Evolutionary conservation across 768 basidiomycete genomes (phyloP), one percentile per base, ranked within the genome.

Genomic region (Mycena polygramma): DNA sequence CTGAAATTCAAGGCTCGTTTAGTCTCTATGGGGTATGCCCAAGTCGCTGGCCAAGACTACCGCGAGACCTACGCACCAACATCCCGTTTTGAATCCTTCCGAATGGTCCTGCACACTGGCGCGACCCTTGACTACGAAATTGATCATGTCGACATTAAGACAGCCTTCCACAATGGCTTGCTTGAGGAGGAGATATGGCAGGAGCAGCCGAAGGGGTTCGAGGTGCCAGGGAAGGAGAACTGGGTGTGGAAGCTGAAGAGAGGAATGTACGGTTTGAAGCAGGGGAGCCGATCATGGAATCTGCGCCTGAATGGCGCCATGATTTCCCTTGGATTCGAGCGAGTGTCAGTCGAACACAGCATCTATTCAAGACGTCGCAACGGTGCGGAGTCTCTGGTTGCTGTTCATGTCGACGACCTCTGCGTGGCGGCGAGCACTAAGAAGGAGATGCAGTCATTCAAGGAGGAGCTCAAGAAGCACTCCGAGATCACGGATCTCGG

Each of bases 351-450:
- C 0, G 77, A 81, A 39, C 71, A 64, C 3, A 77, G 78, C 57
- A 59, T 74, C 11, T 78, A 77, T 49, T 63, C 70, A 22, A 22
- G 69, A 24, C 5, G 39, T 1, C 45, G 30, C 0, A 49, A 37
- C 22, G 57, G 66, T 0, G 24, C 45, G 11, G 37, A 79, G 0
- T 19, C 54, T 19, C 54, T 55, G 2, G 54, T 55, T 17, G 64
- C 77, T 0, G 66, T 81, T 0, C 80, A 75, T 69, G 79, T 79
- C 0, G 77, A 81, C 48, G 78, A 80, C 36, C 57, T 79, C 0
- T 49, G 74, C 3, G 19, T 81, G 5, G 66, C 75, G 14, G 43
- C 58, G 0, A 73, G 62, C 2, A 30, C 43, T 4, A 22, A 24
- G 49, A 6, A 61, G 58, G 63, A 49, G 48, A n/a, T 22, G 58